Base-by-base conservation (phyloP, 306 rosid species). In the Lathyrus aphaca region DNA sequence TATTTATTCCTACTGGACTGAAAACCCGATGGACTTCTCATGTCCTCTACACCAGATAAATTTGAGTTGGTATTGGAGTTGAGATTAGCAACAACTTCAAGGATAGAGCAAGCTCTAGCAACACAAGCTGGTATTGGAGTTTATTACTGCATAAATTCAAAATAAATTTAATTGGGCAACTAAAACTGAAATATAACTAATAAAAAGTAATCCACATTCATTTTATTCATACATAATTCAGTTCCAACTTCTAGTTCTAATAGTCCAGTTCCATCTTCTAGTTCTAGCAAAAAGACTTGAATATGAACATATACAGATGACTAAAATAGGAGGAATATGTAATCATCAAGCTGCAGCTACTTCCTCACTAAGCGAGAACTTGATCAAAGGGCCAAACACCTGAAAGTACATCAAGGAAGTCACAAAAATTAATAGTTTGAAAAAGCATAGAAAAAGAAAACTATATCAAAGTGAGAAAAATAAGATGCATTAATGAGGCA, bases 321-420 rank as follows among this genome's bases (percentile, higher is more conserved):
- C 54, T 17, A 40, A n/a, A 55, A 39, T 45, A 25, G 38, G 51
- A 42, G 48, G 0, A 2, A 38, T 12, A 11, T 13, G n/a, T 1
- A 46, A 67, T 54, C 29, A 64, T 81, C 67, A 82, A 30, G 79
- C 85, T 32, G 82, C 84, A 42, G 64, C n/a, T n/a, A n/a, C 89
- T 40, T 46, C 88, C 63, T 58, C 85, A 13, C 76, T 76, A 10
- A 91, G 91, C 64, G 91, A 74, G 80, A 69, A 78, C 91, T 91
- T 91, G 99, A 83, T 95, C 91, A 12, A 95, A 91, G 83, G 91
- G 99, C 99, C 99, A 95, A 8, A 85, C 92, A 80, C 99, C 99
- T 95, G 91, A 49, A 77, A 76, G 27, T 25, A 3, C 58, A 79
- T 5, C 18, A 57, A 48, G 14, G 45, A 57, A 55, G 54, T 45